Percentiles rank a stretch among this genome's conserved stretches.
Evolutionary conservation across 2,329 filamentous ascomycete species (phyloP).

Genomic region (Cryphonectria radicalis): DNA sequence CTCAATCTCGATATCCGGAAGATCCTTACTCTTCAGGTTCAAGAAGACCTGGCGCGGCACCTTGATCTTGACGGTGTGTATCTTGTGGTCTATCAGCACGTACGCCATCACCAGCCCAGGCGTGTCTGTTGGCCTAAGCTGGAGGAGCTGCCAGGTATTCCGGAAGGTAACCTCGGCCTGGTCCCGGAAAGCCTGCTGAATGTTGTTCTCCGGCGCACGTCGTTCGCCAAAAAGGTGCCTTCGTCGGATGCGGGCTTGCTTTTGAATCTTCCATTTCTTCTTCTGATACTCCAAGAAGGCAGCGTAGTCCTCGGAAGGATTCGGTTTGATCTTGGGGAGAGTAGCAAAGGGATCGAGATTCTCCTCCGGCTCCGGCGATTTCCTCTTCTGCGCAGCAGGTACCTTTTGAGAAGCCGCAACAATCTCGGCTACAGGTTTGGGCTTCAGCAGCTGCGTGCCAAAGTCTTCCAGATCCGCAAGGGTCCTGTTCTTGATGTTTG

Average conservation of each 20-base stretch:
- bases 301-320: constrained; percentile 82
- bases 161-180: constrained; percentile 90
- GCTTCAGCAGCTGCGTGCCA: constrained; percentile 68
- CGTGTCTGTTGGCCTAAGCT: constrained; percentile 79
- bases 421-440: constrained; percentile 59
- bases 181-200: constrained; percentile 79
- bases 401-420: constrained; percentile 61
- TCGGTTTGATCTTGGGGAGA: constrained; percentile 82
- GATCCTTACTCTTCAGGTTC: constrained; percentile 83
- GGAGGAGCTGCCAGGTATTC: constrained; percentile 92
- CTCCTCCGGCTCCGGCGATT: constrained; percentile 70
- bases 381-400: constrained; percentile 66
- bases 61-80: constrained; percentile 85
- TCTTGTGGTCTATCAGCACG: constrained; percentile 90
- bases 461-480: constrained; percentile 81
- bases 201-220: constrained; percentile 64
- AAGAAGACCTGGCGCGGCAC: constrained; percentile 90
- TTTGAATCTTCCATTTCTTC: constrained; percentile 98
- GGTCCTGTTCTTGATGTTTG: constrained; percentile 61
- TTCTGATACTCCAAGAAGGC: constrained; percentile 95
- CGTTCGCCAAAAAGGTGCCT: constrained; percentile 93
- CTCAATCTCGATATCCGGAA: constrained; percentile 85
- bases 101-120: constrained; percentile 88
- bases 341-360: constrained; percentile 78
- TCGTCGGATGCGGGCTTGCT: constrained; percentile 81